These are phyloP conservation scores for Articulospora tetracladia DNA, from an alignment of 495 filamentous ascomycete genomes.

Conservation along the genomic window DNA sequence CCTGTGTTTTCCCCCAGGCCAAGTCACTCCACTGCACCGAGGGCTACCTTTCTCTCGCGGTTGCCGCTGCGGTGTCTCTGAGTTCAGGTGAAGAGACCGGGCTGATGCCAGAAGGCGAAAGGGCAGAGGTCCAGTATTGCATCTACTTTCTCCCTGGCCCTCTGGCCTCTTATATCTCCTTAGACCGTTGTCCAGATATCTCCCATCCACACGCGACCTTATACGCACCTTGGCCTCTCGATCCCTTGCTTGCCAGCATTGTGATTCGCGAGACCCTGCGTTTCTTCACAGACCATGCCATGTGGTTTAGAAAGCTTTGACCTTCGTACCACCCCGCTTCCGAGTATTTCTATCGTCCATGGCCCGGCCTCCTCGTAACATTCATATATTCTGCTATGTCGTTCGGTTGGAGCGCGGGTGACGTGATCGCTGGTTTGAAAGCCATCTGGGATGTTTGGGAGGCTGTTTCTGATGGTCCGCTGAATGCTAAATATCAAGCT, in stretches of 20 bases:
- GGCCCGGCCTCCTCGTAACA: not conserved
- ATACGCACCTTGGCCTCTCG: no score
- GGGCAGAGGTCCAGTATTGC: no score
- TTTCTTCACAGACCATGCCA: not conserved
- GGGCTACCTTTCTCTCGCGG: no score
- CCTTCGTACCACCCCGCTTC: not conserved
- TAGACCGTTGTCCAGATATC: no score
- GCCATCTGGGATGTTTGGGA: slow-evolving; percentile 8
- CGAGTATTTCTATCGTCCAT: slow-evolving; percentile 1
- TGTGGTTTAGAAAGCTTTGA: not conserved
- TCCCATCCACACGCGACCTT: no score
- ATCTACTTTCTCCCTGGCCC: no score
- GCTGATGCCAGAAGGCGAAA: no score
- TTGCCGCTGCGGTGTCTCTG: no score
- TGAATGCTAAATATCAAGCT: slow-evolving; percentile 11
- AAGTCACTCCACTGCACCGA: no score
- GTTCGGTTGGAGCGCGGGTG: slow-evolving; percentile 15
- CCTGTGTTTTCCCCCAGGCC: no score
- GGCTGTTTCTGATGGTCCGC: slow-evolving; percentile 9
- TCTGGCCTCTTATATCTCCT: no score
- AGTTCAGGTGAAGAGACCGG: no score
- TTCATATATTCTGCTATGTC: slow-evolving; percentile 2
- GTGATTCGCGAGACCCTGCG: not conserved
- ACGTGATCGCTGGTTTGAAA: slow-evolving; percentile 13
- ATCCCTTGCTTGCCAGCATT: not conserved